Percentiles rank a stretch among this genome's conserved stretches.
phyloP scores from a whole-genome alignment of 2,329 filamentous ascomycete genomes.

The Cordyceps fumosorosea region DNA sequence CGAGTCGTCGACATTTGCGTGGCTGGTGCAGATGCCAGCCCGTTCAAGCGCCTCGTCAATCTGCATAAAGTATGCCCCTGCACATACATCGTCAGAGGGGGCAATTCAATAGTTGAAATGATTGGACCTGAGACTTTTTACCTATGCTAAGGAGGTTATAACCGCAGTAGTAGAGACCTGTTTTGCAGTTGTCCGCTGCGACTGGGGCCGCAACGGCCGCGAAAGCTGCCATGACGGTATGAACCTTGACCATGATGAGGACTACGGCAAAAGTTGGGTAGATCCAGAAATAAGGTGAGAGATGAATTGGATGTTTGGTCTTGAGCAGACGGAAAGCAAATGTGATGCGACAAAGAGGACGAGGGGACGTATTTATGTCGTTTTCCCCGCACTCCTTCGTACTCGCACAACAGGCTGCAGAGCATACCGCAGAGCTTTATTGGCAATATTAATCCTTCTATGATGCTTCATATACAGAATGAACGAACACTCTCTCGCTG shows the following conservation, averaged over 20 bases:
- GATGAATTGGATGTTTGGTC: too few species aligned
- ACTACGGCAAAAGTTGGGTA: not conserved
- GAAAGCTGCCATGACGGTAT: not conserved
- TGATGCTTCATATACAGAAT: too few species aligned
- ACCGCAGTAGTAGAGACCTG: not conserved
- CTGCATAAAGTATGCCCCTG: not conserved
- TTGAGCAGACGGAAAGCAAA: not conserved
- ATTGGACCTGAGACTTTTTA: not conserved
- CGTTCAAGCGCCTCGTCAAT: not conserved
- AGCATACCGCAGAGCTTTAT: too few species aligned
- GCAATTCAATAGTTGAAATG: too few species aligned
- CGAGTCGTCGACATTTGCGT: not conserved
- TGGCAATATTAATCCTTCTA: not conserved
- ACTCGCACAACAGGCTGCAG: not conserved
- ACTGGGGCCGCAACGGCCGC: not conserved
- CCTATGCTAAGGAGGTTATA: not conserved
- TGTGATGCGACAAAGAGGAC: not conserved
- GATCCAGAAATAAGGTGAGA: not conserved
- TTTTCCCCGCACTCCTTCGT: not conserved
- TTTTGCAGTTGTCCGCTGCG: not conserved
- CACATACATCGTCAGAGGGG: not conserved
- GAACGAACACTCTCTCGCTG: not conserved
- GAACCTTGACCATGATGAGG: not conserved
- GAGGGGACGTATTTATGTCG: not conserved
- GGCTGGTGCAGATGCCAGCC: not conserved